phyloP scores from a whole-genome alignment of 2,329 filamentous ascomycete genomes.

The Capronia coronata region DNA sequence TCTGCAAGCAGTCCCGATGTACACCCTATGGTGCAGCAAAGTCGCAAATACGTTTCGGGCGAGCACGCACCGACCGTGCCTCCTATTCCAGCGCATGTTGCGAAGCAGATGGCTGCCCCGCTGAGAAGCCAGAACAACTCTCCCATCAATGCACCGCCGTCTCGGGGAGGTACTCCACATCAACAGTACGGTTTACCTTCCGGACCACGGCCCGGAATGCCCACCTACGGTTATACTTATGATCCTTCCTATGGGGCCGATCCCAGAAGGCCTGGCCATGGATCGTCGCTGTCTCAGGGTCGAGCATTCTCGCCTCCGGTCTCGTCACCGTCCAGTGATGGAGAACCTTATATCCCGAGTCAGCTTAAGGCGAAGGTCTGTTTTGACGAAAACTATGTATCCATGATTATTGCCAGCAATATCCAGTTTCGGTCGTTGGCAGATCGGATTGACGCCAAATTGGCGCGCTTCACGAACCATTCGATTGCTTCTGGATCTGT shows the following conservation, averaged over 20 bases:
- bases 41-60: slow-evolving; percentile 42
- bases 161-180: slow-evolving; percentile 63
- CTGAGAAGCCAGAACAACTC: slow-evolving; percentile 78
- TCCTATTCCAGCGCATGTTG: slow-evolving; percentile 66
- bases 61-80: slow-evolving; percentile 63
- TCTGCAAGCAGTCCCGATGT: slow-evolving; percentile 96
- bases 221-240: slow-evolving; percentile 25
- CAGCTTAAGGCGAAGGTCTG: slow-evolving; percentile 96
- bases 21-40: slow-evolving; percentile 56
- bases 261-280: slow-evolving; percentile 22
- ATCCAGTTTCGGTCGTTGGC: slow-evolving; percentile 91
- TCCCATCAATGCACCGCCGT: slow-evolving; percentile 61
- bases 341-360: slow-evolving; percentile 51
- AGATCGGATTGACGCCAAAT: slow-evolving; percentile 92
- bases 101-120: slow-evolving; percentile 54
- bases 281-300: slow-evolving; percentile 26
- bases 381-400: slow-evolving; percentile 85
- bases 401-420: slow-evolving; percentile 90
- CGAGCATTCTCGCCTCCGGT: slow-evolving; percentile 33
- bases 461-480: slow-evolving; percentile 76
- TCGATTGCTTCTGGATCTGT: slow-evolving; percentile 77
- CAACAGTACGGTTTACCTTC: slow-evolving; percentile 49
- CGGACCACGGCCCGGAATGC: slow-evolving; percentile 23
- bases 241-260: slow-evolving; percentile 22
- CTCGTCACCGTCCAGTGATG: slow-evolving; percentile 17